phyloP scores from a whole-genome alignment of 163 green algal genomes.

The Volvox carteri region DNA sequence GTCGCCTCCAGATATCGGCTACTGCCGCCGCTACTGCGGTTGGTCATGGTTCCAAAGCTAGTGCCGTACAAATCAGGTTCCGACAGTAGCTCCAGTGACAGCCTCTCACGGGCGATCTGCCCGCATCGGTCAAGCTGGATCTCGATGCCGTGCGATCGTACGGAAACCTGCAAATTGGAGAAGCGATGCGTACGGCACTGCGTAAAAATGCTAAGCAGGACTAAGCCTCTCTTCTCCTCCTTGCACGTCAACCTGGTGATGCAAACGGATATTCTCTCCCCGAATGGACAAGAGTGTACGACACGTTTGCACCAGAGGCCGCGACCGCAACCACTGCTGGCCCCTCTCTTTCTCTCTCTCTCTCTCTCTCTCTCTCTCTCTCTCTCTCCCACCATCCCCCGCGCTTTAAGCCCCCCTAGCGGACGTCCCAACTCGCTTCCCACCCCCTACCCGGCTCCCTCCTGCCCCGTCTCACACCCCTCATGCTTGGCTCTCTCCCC shows the following conservation, averaged over 20 bases:
- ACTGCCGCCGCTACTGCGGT: background rate
- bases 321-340: too few species aligned
- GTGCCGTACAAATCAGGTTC: background rate
- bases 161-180: slow-evolving; percentile 15
- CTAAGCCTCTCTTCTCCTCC: too few species aligned
- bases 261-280: too few species aligned
- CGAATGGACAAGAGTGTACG: too few species aligned
- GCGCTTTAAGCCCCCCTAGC: too few species aligned
- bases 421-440: too few species aligned
- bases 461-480: background rate
- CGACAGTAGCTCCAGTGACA: slow-evolving; percentile 21
- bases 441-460: too few species aligned
- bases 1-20: slow-evolving; percentile 18
- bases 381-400: too few species aligned
- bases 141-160: slow-evolving; percentile 6
- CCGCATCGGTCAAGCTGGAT: background rate
- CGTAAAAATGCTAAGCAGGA: too few species aligned
- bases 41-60: background rate
- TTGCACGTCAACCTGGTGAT: too few species aligned
- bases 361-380: background rate
- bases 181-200: background rate
- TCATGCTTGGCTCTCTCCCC: too few species aligned
- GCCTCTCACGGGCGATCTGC: slow-evolving; percentile 12
- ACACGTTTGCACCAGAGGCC: too few species aligned
- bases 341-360: background rate